A percentile compares a stretch with the other conserved stretches of the same genome.
Conservation (phyloP, 352 stramenopile species). For the Globisporangium paddicum region DNA sequence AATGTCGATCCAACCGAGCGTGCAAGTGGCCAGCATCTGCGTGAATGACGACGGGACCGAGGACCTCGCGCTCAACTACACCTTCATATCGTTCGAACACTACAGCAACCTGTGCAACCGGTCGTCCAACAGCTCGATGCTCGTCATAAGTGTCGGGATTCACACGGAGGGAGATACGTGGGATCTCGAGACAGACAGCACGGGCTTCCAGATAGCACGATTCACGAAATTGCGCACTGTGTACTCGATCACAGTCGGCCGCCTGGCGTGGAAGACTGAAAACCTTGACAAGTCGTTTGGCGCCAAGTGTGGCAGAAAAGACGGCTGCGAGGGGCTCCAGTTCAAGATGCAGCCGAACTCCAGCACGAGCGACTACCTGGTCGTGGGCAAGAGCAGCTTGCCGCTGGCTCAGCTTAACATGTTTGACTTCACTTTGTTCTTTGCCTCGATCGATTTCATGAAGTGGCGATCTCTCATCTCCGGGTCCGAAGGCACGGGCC, state of each 20-base stretch:
- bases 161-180: neutral
- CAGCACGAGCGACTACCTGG: neutral
- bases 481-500: too few species aligned
- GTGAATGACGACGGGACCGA: conserved; percentile 10
- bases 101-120: neutral
- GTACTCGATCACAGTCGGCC: neutral
- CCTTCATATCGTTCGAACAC: too few species aligned
- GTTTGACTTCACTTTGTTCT: too few species aligned
- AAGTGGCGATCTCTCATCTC: too few species aligned
- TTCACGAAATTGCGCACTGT: neutral
- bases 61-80: too few species aligned
- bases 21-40: conserved; percentile 12
- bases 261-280: neutral
- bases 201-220: too few species aligned
- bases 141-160: neutral
- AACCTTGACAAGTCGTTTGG: neutral
- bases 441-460: neutral
- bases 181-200: too few species aligned
- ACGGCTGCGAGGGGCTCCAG: neutral
- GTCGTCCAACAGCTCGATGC: conserved; percentile 9
- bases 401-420: too few species aligned
- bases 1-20: neutral
- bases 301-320: too few species aligned
- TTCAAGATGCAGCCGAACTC: neutral
- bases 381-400: neutral